Conservation (phyloP, 2,329 filamentous ascomycete genomes). For the Colletotrichum orchidophilum region DNA sequence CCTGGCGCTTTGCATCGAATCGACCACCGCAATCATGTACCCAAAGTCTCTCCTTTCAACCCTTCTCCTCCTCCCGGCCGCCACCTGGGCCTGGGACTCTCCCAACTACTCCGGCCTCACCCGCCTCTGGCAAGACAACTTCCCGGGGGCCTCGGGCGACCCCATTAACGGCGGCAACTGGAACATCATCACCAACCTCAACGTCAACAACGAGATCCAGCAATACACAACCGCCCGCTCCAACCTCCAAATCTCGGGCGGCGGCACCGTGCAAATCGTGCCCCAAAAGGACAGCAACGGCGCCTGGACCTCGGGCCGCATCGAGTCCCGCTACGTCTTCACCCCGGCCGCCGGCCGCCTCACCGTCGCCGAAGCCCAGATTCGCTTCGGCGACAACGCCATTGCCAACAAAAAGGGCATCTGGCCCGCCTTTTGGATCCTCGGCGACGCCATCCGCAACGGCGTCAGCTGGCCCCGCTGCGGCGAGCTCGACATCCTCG, state of each 20-base stretch:
- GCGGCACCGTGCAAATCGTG: conserved; percentile 60
- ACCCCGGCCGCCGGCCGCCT: conserved; percentile 50
- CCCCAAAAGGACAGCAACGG: conserved; percentile 51
- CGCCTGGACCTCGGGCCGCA: conserved; percentile 59
- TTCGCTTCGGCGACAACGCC: conserved; percentile 53
- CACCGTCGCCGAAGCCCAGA: conserved; percentile 54
- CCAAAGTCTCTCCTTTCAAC: not conserved
- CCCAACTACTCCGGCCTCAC: conserved; percentile 51
- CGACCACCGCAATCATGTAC: conserved; percentile 19
- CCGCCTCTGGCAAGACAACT: conserved; percentile 54
- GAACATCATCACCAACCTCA: conserved; percentile 56
- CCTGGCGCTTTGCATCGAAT: not conserved
- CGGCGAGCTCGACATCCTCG: conserved; percentile 62
- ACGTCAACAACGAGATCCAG: conserved; percentile 60
- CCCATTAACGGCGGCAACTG: conserved; percentile 47
- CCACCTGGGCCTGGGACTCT: conserved; percentile 45
- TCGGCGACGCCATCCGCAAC: conserved; percentile 56
- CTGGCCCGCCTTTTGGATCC: conserved; percentile 64
- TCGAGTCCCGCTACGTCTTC: conserved; percentile 59
- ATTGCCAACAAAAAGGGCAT: conserved; percentile 55
- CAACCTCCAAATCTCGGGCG: conserved; percentile 62
- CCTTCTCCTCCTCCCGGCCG: conserved; percentile 41
- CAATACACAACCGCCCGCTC: conserved; percentile 53
- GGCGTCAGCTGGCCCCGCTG: conserved; percentile 58
- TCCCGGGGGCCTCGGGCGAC: conserved; percentile 47